Base-by-base conservation (phyloP, 805 yeast genomes). In the Yarrowia alimentaria region DNA sequence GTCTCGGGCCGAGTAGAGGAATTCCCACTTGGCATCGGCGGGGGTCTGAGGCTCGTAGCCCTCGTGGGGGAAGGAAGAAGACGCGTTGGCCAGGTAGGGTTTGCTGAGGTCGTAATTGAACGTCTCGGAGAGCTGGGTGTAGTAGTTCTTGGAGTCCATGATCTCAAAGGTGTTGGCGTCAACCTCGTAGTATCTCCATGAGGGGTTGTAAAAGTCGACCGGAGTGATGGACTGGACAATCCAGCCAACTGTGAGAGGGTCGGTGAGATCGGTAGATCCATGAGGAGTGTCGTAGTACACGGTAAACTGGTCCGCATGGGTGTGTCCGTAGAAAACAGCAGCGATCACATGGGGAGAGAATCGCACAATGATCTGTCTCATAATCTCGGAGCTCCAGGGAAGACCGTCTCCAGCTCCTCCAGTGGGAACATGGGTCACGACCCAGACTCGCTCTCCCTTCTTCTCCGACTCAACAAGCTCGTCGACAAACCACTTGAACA, bases 141-240 rank as follows among this genome's bases (percentile, higher is more conserved):
- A 81, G 65, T 72, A 80, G 58, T 80, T 81, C 66, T 31, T 32
- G 78, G 84, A 54, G 60, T 83, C 78, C 73, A 80, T 71, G 53
- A 83, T 69, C 56, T 76, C 76, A 66, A 80, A 81, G 4, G 85
- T 74, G 55, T 74, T 64, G 16, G 74, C 66, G 60, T 83, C 87
- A 42, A 83, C 81, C 57, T 78, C 79, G 59, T 83, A 83, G 66
- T 80, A 81, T 63, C 85, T 75, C 84, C 86, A 83, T 21, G 80
- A 74, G 6, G 90, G 90, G 62, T 83, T 83, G 58, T 75, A 72
- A 40, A 77, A 71, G 8, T 70, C 65, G 60, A 72, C 70, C 5
- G 88, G 85, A 6, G 87, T 80, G 30, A 83, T 76, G 0, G 86
- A 78, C 54, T 79, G 88, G 2, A 77, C 73, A 51, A 82, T 73